These are phyloP conservation scores for Cladorrhinum samala DNA, from an alignment of 495 filamentous ascomycete genomes.

Conservation along the genomic window DNA sequence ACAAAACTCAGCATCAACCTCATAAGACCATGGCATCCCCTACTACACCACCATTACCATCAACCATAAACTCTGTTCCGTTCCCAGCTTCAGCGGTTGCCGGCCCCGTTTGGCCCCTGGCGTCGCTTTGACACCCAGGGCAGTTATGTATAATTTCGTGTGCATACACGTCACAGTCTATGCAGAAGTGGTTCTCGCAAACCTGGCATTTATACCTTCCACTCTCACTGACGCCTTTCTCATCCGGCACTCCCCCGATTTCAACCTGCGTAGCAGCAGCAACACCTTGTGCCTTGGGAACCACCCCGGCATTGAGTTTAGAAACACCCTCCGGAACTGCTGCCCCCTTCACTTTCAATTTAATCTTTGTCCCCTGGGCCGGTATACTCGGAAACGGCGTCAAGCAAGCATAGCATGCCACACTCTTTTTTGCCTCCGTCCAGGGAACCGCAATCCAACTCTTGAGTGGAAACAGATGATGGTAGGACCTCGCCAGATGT, in stretches of 20 bases:
- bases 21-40: neutral
- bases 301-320: neutral
- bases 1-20: too few relatives aligned
- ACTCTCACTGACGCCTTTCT: constrained; percentile 68
- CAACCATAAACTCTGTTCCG: constrained; percentile 38
- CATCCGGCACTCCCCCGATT: neutral
- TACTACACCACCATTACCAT: neutral
- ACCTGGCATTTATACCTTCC: constrained; percentile 80
- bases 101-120: constrained; percentile 14
- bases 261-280: neutral
- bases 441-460: constrained; percentile 91
- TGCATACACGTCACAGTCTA: constrained; percentile 92
- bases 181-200: constrained; percentile 87
- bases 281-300: constrained; percentile 8
- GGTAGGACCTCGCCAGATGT: constrained; percentile 88
- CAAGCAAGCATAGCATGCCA: constrained; percentile 50
- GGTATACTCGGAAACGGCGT: constrained; percentile 42
- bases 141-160: constrained; percentile 95
- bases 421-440: constrained; percentile 53
- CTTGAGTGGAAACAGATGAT: constrained; percentile 86
- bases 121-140: constrained; percentile 78
- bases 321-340: neutral
- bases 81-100: neutral
- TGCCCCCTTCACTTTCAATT: constrained; percentile 15
- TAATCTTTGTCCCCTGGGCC: neutral